Conservation (phyloP, 441 rosid genomes). For the Adansonia gregorii region DNA sequence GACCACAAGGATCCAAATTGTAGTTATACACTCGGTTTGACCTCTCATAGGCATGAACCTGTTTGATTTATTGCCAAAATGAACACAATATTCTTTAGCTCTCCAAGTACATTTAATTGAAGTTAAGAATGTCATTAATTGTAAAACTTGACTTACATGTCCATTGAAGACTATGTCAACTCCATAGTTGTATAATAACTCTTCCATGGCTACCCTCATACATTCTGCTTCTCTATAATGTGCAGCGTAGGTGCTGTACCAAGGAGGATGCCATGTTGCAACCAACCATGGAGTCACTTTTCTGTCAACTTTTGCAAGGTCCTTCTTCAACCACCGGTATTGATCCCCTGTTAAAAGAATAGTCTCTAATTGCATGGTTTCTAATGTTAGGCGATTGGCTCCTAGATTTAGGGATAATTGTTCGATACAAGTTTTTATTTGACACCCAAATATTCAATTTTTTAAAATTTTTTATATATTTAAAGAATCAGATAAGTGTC, state of each 20-base stretch:
- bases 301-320: conserved; percentile 56
- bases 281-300: conserved; percentile 62
- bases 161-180: conserved; percentile 67
- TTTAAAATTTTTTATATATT: no score
- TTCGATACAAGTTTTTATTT: no score
- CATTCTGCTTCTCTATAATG: conserved; percentile 79
- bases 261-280: conserved; percentile 70
- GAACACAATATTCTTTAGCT: background rate
- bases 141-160: conserved; percentile 43
- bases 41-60: conserved; percentile 93
- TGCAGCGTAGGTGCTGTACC: conserved; percentile 64
- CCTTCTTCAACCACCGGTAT: conserved; percentile 57
- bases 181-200: conserved; percentile 46
- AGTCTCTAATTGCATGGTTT: background rate
- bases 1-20: conserved; percentile 76
- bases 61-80: conserved; percentile 30
- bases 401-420: no score
- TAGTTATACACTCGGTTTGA: conserved; percentile 82
- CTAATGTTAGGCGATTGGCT: background rate
- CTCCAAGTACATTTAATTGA: background rate
- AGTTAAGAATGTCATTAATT: background rate
- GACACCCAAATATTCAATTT: no score
- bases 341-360: conserved; percentile 45
- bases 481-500: no score
- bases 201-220: conserved; percentile 69